Percentiles rank a stretch among this genome's conserved stretches.
These are phyloP conservation scores for Iris pallida DNA, from an alignment of 116 monocot genomes.

Conservation along the genomic window DNA sequence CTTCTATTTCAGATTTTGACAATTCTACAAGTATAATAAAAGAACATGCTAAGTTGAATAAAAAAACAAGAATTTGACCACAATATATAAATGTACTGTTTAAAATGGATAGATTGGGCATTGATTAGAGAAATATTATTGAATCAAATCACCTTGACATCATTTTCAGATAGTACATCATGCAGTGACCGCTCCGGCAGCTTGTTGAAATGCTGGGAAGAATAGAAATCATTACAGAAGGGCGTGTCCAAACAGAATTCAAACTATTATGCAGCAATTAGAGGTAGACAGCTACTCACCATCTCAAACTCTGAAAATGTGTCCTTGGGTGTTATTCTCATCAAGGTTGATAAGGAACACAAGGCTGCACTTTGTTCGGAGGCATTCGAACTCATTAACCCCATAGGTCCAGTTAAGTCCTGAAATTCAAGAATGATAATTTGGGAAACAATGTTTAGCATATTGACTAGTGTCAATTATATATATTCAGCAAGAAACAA, in stretches of 20 bases:
- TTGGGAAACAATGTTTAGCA: background rate
- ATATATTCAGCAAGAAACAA: too few species aligned
- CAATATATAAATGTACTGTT: too few species aligned
- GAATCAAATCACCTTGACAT: conserved; percentile 63
- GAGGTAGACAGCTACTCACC: conserved; percentile 30
- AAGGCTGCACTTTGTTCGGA: conserved; percentile 51
- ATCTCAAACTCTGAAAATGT: conserved; percentile 76
- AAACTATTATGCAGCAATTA: background rate
- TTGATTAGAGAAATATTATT: background rate
- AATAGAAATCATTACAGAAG: background rate
- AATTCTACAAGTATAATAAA: too few species aligned
- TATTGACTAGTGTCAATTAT: too few species aligned
- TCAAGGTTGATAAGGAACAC: conserved; percentile 61
- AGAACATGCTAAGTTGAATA: too few species aligned
- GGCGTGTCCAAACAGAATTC: background rate
- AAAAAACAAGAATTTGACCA: too few species aligned
- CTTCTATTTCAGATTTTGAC: too few species aligned
- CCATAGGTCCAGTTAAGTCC: conserved; percentile 70
- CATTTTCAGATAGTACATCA: conserved; percentile 67
- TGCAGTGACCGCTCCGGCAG: conserved; percentile 58
- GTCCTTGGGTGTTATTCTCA: conserved; percentile 70
- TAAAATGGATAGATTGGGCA: too few species aligned
- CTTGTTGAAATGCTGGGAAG: conserved; percentile 49
- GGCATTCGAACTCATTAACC: conserved; percentile 57
- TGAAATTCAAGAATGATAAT: conserved; percentile 25